Base-by-base conservation (phyloP, 805 yeast genomes). In the Metschnikowia santaceciliae region DNA sequence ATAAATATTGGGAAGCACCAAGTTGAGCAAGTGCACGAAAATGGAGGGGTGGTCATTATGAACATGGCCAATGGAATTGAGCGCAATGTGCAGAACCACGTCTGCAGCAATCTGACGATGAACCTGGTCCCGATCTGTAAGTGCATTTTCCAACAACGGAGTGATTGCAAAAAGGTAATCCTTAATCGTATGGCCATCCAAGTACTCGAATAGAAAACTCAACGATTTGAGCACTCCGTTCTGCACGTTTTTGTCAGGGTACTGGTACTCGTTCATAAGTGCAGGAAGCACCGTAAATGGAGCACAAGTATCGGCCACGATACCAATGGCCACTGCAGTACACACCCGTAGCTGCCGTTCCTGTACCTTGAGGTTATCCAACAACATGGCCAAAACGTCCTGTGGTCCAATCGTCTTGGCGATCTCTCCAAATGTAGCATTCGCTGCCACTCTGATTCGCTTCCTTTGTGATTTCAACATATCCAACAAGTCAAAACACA, bases 251-350 rank as follows among this genome's bases (percentile, higher is more conserved):
- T 83, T 81, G 54, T 91, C 97, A 0, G 96, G 97, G 2, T 88
- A 86, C 49, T 95, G 77, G 65, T 92, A 94, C 67, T 94, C 99
- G 67, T 92, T 90, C 96, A 94, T 88, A 46, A 94, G 71, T 0
- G 96, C 96, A 0, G 99, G 99, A 7, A 94, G 67, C 0, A 92
- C 96, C 0, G 97, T 89, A 68, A 88, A 94, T 0, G 98, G 96
- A 0, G 89, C 81, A 67, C 98, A 94, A 0, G 87, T 83, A 52
- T 91, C 94, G 0, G 98, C 98, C 7, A 94, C 96, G 58, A 94
- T 90, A 35, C 96, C 99, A 57, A 94, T 88, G 0, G 99, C 99
- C 38, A 94, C 97, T 5, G 99, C 97, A 0, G 98, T 90, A 66
- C 97, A 92, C 7, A 94, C 96, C 63, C 99, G 84, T 39, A 89